These are phyloP conservation scores for Corymbia maculata DNA, from an alignment of 345 rosid genomes.

Conservation along the genomic window DNA sequence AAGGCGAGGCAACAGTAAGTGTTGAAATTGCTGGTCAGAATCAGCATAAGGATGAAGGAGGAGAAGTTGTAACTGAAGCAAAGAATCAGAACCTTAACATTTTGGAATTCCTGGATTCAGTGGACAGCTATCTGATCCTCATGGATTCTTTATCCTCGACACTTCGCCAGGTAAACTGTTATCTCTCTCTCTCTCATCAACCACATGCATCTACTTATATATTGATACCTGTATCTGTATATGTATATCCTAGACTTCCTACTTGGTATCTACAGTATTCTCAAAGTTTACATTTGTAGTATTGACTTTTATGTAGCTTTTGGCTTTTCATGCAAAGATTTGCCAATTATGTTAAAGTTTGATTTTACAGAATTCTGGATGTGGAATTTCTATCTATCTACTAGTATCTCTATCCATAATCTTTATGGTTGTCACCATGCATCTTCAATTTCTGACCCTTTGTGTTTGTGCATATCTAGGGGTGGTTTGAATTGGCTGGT, in stretches of 20 bases:
- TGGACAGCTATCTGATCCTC: slow-evolving; percentile 51
- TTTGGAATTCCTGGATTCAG: slow-evolving; percentile 68
- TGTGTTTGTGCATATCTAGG: slow-evolving; percentile 26
- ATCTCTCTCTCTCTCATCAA: not conserved
- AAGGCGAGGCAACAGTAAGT: not conserved
- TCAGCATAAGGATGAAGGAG: not conserved
- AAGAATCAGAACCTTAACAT: slow-evolving; percentile 18
- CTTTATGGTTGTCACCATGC: not conserved
- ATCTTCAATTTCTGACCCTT: not conserved
- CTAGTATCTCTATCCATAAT: not conserved
- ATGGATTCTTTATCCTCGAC: slow-evolving; percentile 52
- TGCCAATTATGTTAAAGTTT: not conserved
- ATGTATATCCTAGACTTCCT: not conserved
- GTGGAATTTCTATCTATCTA: not conserved
- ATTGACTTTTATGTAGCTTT: not conserved
- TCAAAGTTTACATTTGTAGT: not conserved
- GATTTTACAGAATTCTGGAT: not conserved
- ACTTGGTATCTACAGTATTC: not conserved
- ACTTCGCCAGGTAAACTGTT: slow-evolving; percentile 59
- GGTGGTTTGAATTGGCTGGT: slow-evolving; percentile 88
- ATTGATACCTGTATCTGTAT: not conserved
- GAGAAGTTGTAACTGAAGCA: not conserved
- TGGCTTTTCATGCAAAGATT: not conserved
- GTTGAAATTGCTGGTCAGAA: slow-evolving; percentile 10
- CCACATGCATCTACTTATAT: not conserved